phyloP scores from a whole-genome alignment of 2,329 filamentous ascomycete species.

The Immersiporthe knoxdaviesiana region DNA sequence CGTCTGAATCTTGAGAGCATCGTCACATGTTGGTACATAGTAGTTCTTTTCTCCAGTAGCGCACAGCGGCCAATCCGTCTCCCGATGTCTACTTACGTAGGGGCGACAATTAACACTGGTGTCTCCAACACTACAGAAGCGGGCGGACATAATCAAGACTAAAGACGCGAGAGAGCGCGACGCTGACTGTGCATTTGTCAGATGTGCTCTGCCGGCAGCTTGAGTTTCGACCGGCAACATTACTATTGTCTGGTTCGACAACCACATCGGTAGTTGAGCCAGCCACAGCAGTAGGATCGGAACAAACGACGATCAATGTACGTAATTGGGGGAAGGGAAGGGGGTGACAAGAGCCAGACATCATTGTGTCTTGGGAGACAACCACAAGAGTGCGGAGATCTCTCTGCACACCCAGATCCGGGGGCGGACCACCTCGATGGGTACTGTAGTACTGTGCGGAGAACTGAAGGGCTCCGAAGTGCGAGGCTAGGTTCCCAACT shows the following conservation, averaged over 20 bases:
- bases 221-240: background rate
- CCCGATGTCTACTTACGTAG: background rate
- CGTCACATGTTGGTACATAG: background rate
- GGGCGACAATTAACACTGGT: background rate
- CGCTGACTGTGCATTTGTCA: conserved; percentile 1
- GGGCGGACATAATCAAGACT: background rate
- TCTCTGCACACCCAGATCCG: background rate
- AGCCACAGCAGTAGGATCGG: background rate
- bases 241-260: background rate
- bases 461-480: background rate
- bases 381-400: background rate
- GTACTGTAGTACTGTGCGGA: too few relatives aligned
- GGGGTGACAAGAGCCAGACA: background rate
- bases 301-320: background rate
- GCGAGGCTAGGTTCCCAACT: background rate
- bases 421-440: background rate
- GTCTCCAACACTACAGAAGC: background rate
- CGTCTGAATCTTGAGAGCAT: background rate
- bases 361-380: background rate
- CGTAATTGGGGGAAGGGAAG: background rate
- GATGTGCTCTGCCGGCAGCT: background rate
- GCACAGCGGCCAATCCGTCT: background rate
- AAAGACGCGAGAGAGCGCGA: background rate
- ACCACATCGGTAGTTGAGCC: background rate
- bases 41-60: background rate